Conservation (phyloP, 1,284 basidiomycete genomes). For the Malassezia dermatis region DNA sequence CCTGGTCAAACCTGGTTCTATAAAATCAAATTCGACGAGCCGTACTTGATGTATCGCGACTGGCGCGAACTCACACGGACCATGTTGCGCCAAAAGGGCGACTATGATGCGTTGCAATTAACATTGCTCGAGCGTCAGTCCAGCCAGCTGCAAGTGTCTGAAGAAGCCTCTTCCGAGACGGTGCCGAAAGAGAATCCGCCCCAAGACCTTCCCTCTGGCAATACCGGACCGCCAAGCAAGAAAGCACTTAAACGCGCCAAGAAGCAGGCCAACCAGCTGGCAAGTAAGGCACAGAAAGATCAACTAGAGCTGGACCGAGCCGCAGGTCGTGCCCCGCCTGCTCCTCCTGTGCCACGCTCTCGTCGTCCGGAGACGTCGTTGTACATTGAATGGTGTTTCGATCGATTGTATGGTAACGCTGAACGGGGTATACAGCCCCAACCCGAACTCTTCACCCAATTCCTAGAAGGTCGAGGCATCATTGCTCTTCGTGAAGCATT, state of each 20-base stretch:
- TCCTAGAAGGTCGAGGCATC: conserved; percentile 65
- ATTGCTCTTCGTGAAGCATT: conserved; percentile 73
- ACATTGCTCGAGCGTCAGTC: not conserved
- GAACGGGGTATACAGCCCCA: conserved; percentile 61
- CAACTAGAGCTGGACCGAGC: not conserved
- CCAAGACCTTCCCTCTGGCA: not conserved
- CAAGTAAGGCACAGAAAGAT: not conserved
- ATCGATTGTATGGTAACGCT: conserved; percentile 31
- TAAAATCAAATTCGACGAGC: conserved; percentile 98
- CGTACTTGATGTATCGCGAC: conserved; percentile 95
- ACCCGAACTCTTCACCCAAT: conserved; percentile 58
- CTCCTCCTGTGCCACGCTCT: conserved; percentile 23
- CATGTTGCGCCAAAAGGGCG: conserved; percentile 30
- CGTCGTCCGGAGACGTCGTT: conserved; percentile 34
- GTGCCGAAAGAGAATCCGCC: not conserved
- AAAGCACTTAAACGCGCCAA: conserved; percentile 19
- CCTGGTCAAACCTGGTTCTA: conserved; percentile 86
- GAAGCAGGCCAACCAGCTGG: conserved; percentile 6
- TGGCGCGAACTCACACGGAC: conserved; percentile 87
- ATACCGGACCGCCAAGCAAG: conserved; percentile 14
- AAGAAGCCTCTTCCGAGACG: not conserved
- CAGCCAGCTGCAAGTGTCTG: not conserved
- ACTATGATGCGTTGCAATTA: conserved; percentile 19
- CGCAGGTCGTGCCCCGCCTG: conserved; percentile 20
- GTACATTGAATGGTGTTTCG: conserved; percentile 40